These are phyloP conservation scores for Candida gorgasii DNA, from an alignment of 805 yeast genomes.

Conservation along the genomic window DNA sequence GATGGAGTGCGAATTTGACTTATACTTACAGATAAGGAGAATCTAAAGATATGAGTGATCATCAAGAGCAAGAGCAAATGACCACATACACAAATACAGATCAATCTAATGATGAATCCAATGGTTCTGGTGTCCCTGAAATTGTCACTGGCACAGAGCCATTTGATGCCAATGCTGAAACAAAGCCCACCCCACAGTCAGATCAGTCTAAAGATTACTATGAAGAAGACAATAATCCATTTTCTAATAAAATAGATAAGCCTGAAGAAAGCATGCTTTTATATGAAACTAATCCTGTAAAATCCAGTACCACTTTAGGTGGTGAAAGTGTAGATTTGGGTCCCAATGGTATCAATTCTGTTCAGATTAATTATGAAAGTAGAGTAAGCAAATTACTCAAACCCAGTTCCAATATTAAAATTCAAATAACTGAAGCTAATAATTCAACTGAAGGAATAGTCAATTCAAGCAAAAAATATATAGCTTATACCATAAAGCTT, in stretches of 20 bases:
- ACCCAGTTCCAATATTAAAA: constrained; percentile 27
- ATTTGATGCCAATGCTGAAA: no score
- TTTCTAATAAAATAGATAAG: constrained; percentile 12
- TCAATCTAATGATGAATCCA: background rate
- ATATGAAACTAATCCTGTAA: constrained; percentile 18
- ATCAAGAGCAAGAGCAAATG: no score
- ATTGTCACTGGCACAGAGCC: background rate
- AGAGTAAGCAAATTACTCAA: constrained; percentile 37
- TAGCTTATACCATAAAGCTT: constrained; percentile 76
- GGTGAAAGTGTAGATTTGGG: no score
- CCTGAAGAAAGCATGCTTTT: constrained; percentile 32
- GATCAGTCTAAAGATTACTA: background rate
- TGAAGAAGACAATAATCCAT: constrained; percentile 38
- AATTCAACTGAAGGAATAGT: constrained; percentile 77
- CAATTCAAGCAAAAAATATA: constrained; percentile 60
- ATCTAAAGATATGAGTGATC: background rate
- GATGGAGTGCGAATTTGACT: background rate
- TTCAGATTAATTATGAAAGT: constrained; percentile 33
- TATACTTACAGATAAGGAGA: background rate
- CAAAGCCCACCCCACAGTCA: no score
- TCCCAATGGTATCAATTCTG: constrained; percentile 24
- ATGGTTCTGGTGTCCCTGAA: background rate
- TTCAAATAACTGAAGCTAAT: constrained; percentile 75
- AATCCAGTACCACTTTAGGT: no score
- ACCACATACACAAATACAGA: no score